Evolutionary conservation across 2,329 filamentous ascomycete species (phyloP), one percentile per base, ranked within the genome.

Genomic region (Huntiella savannae): DNA sequence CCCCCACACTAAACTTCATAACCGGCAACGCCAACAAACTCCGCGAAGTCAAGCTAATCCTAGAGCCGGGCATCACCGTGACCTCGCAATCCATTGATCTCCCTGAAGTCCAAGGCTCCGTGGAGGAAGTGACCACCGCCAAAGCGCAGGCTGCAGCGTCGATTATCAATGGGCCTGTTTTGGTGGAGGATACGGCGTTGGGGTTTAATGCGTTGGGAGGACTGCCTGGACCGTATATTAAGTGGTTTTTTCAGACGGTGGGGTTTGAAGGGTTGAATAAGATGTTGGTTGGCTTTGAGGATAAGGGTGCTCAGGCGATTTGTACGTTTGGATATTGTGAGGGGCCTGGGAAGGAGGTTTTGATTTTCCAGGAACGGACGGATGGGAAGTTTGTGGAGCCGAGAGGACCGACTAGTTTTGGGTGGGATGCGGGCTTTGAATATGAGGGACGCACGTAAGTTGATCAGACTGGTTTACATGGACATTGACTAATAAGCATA

Each of bases 401-500:
- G 15, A 72, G 91, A 59, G 91, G 91, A 5, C 79, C 84, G 38
- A 65, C 75, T 13, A 70, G 74, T 45, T 98, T 98, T 59, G 91
- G 87, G 40, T 98, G 91, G 91, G 91, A 98, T 61, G 77, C 91
- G 2, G 80, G 93, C 53, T 98, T 98, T 56, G 91, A 98, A 64
- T 88, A 92, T 54, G 73, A 92, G 53, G 87, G 87, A 37, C 68
- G 84, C 63, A 98, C 91, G 66, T 75, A 60, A 58, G 71, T 62
- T 28, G 22, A 8, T 6, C 6, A 28, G 5, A 28, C 17, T 40
- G 17, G 3, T 40, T 28, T 28, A 28, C 7, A 34, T 17, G n/a
- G 5, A 22, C n/a, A 16, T 35, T 47, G 19, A 47, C 19, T 37
- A 28, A 35, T 11, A 10, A 8, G 16, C 33, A 40, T 43, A 81